Conservation (phyloP, 495 filamentous ascomycete genomes). For the Halenospora varia region DNA sequence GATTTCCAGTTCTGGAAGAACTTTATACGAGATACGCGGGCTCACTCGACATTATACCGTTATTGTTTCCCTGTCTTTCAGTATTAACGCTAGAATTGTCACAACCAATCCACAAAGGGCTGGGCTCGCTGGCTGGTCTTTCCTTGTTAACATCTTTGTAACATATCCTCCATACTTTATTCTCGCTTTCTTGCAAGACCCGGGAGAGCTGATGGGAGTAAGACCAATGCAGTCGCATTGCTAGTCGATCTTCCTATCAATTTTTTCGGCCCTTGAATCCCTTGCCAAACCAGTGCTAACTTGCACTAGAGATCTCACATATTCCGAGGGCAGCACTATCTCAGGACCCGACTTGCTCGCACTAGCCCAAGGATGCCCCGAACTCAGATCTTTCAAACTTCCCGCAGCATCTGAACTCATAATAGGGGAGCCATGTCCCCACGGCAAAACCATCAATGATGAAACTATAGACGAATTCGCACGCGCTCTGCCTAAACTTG, state of each 20-base stretch:
- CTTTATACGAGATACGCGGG: not conserved
- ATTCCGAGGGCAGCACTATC: not conserved
- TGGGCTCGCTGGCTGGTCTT: not conserved
- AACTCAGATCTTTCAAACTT: not conserved
- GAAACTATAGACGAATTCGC: not conserved
- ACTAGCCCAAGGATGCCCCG: constrained; percentile 1
- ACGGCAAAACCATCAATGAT: constrained; percentile 1
- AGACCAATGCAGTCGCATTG: too few species aligned
- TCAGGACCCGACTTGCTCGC: constrained; percentile 1
- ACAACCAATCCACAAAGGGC: not conserved
- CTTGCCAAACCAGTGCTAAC: too few species aligned
- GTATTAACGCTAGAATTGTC: constrained; percentile 3
- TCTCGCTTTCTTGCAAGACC: too few species aligned
- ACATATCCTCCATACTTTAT: too few species aligned
- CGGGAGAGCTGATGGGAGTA: too few species aligned
- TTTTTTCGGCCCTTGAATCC: too few species aligned
- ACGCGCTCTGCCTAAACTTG: constrained; percentile 1
- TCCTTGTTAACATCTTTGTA: not conserved
- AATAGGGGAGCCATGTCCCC: not conserved
- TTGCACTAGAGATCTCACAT: constrained; percentile 5
- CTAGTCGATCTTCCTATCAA: too few species aligned
- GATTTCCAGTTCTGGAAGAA: constrained; percentile 1
- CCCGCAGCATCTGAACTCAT: not conserved
- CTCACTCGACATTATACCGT: not conserved
- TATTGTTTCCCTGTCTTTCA: constrained; percentile 1